These are phyloP conservation scores for Xylaria cubensis DNA, from an alignment of 495 filamentous ascomycete genomes.

Conservation along the genomic window DNA sequence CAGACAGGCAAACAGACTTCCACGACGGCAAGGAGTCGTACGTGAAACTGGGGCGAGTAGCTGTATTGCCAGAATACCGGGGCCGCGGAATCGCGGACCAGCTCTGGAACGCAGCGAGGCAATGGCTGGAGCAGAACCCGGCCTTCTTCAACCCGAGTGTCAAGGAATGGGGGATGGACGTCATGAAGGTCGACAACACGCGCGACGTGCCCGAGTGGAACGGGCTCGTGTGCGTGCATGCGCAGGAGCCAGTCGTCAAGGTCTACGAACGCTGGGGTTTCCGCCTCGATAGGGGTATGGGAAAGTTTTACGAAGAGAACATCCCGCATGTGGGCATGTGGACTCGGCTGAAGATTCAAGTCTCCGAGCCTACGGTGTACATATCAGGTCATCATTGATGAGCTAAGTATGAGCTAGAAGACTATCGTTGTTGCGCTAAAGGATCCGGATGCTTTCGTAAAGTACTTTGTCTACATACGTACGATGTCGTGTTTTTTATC, in stretches of 20 bases:
- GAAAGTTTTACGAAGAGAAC: constrained; percentile 82
- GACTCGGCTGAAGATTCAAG: constrained; percentile 40
- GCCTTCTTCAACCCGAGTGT: constrained; percentile 56
- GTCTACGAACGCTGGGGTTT: constrained; percentile 75
- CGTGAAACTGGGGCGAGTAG: constrained; percentile 79
- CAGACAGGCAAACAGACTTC: constrained; percentile 49
- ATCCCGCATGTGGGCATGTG: constrained; percentile 88
- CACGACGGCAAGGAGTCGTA: constrained; percentile 72
- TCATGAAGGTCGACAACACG: constrained; percentile 33
- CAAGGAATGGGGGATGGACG: constrained; percentile 48
- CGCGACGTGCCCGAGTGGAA: constrained; percentile 60
- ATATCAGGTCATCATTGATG: neutral
- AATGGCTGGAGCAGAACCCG: constrained; percentile 67
- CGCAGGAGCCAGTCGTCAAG: constrained; percentile 66
- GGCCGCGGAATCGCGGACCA: constrained; percentile 65
- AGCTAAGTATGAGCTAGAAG: neutral
- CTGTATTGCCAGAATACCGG: constrained; percentile 67
- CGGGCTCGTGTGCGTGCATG: constrained; percentile 76
- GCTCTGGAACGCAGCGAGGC: constrained; percentile 66
- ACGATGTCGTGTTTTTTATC: neutral
- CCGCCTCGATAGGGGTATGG: constrained; percentile 69
- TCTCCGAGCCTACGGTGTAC: constrained; percentile 2
- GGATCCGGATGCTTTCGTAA: neutral
- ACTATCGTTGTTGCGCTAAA: neutral
- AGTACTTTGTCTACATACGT: neutral